A percentile compares a stretch with the other conserved stretches of the same genome.
These are phyloP conservation scores for Petunia axillaris DNA, from an alignment of 257 asterid genomes.

Conservation along the genomic window DNA sequence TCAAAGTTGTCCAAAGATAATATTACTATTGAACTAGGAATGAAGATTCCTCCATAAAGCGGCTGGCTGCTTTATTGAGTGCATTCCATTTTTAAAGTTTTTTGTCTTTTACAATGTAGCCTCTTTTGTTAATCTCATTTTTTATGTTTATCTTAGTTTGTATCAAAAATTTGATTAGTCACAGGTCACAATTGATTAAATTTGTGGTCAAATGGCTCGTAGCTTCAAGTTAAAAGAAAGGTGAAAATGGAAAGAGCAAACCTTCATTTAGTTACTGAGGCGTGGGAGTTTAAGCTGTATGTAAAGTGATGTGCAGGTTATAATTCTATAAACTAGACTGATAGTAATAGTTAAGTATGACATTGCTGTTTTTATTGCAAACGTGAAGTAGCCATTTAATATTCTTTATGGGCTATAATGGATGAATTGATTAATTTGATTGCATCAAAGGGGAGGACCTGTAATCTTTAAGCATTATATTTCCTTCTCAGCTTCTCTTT, in stretches of 20 bases:
- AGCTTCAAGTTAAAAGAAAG: not conserved
- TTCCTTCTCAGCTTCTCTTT: not conserved
- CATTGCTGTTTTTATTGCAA: constrained; percentile 6
- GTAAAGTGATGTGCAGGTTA: constrained; percentile 7
- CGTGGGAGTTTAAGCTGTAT: not conserved
- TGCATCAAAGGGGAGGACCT: constrained; percentile 2
- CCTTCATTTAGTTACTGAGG: not conserved
- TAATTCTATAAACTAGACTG: not conserved
- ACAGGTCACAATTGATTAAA: constrained; percentile 5
- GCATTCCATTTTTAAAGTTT: constrained; percentile 33
- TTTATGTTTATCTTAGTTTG: constrained; percentile 14
- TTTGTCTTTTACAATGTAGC: constrained; percentile 20
- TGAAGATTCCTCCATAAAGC: constrained; percentile 37
- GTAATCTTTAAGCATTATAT: not conserved
- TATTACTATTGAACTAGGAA: constrained; percentile 31
- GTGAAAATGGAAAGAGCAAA: not conserved
- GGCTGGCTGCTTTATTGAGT: constrained; percentile 37
- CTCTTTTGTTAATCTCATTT: constrained; percentile 19
- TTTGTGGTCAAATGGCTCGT: constrained; percentile 8
- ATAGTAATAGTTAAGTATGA: not conserved
- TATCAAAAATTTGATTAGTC: constrained; percentile 21
- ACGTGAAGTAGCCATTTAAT: not conserved
- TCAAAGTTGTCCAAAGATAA: constrained; percentile 32
- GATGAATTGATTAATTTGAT: not conserved
- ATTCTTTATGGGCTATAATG: not conserved